Evolutionary conservation across 768 basidiomycete genomes (phyloP).

Genomic region (Termitomyces sp.): DNA sequence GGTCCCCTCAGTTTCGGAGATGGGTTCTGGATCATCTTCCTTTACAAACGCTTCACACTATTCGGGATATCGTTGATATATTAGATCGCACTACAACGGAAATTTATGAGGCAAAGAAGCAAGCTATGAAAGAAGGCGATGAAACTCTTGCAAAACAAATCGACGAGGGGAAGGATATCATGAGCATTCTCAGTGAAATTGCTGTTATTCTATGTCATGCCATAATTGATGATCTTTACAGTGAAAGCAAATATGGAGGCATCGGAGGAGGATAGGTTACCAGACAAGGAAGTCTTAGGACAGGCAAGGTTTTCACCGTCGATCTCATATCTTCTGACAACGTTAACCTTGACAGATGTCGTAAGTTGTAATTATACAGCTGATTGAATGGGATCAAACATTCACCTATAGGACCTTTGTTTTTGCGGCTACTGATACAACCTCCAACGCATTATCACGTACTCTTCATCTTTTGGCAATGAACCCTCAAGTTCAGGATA

Average conservation of each 20-base stretch:
- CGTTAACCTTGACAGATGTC: neutral
- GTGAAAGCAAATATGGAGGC: neutral
- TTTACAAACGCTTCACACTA: neutral
- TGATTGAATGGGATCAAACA: too few relatives aligned
- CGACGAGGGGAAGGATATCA: neutral
- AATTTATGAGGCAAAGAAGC: conserved; percentile 8
- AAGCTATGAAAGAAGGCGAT: conserved; percentile 2
- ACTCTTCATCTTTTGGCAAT: too few relatives aligned
- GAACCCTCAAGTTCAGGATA: too few relatives aligned
- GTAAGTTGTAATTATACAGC: neutral
- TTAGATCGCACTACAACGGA: conserved; percentile 1
- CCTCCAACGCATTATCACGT: too few relatives aligned
- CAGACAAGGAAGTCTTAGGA: neutral
- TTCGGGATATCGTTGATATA: conserved; percentile 5
- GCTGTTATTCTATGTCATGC: neutral
- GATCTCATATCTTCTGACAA: neutral
- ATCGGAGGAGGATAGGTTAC: neutral
- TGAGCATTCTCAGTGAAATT: neutral
- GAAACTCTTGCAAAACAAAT: neutral
- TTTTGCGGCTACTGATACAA: too few relatives aligned
- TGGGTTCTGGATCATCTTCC: conserved; percentile 7
- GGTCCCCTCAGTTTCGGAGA: conserved; percentile 4
- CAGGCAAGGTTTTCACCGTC: neutral
- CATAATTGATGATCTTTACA: neutral
- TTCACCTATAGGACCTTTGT: too few relatives aligned